Base-by-base conservation (phyloP, 139 green algal genomes). In the Volvox africanus region DNA sequence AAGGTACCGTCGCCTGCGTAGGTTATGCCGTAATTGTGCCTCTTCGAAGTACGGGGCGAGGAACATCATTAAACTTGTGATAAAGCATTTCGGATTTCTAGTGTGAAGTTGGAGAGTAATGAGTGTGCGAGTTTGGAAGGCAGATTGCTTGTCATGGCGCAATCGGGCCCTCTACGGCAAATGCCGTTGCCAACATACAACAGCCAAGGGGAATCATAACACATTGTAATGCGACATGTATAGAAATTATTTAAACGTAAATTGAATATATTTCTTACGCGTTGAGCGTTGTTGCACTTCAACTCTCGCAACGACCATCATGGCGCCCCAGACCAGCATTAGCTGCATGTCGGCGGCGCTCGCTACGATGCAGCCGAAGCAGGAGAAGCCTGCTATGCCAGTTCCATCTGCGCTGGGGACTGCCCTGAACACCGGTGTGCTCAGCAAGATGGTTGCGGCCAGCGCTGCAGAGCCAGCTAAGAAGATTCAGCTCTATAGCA, bases 401-500 rank as follows among this genome's bases (percentile, higher is more conserved):
- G 37, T 24, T 19, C 77, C 89, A 28, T 36, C 83, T 44, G 24
- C 35, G 30, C 32, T 87, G 13, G 21, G 81, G 2, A 61, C 81
- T 0, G 83, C 76, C 1, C 80, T 92, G 76, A 87, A 90, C 36
- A 68, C 55, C 11, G 80, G 81, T 55, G 33, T 83, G n/a, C 73
- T 90, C 11, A 32, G 36, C 50, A 87, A 91, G 62, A 91, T 96
- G 30, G 92, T 96, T 32, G 94, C 93, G 21, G 93, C 94, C 21
- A 87, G 88, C 3, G 89, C 94, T 32, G 80, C 91, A 1, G 94
- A 96, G 87, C 61, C 69, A 12, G 9, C 73, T 65, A 87, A 67
- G 82, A 94, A 93, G 80, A 96, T 97, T 77, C 86, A 95, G 82
- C 93, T 98, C 92, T 96, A 97, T 94, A 75, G 37, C 44, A 89